Conservation (phyloP, 2,329 filamentous ascomycete genomes). For the Iodosphaeria phyllophila region DNA sequence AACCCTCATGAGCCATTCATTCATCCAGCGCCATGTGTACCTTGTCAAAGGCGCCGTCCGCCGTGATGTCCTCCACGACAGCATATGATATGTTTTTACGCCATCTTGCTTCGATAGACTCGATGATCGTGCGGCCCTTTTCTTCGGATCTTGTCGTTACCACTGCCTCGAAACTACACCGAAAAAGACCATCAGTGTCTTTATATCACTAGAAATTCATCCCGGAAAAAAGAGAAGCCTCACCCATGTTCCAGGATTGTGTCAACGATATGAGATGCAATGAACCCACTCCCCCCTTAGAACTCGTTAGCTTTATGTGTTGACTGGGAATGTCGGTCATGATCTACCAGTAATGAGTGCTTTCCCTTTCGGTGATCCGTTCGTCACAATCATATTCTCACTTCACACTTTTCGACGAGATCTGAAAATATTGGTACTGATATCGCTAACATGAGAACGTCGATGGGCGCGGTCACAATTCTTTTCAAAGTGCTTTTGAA, state of each 20-base stretch:
- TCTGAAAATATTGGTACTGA: too few relatives aligned
- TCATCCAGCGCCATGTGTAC: slow-evolving; percentile 15
- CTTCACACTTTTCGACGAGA: too few relatives aligned
- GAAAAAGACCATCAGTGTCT: slow-evolving; percentile 17
- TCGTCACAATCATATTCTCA: too few relatives aligned
- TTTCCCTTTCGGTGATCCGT: slow-evolving; percentile 3
- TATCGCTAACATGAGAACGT: too few relatives aligned
- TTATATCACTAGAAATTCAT: not conserved
- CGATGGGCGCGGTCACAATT: too few relatives aligned
- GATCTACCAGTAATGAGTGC: slow-evolving; percentile 11
- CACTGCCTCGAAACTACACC: slow-evolving; percentile 21
- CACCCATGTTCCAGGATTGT: slow-evolving; percentile 22
- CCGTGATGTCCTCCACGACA: slow-evolving; percentile 56
- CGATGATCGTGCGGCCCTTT: slow-evolving; percentile 25
- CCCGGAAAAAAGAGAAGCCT: slow-evolving; percentile 4
- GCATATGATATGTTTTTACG: slow-evolving; percentile 22
- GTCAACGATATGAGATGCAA: slow-evolving; percentile 32
- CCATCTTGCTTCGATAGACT: too few relatives aligned
- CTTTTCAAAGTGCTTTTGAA: too few relatives aligned
- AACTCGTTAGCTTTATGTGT: slow-evolving; percentile 1
- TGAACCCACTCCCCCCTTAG: slow-evolving; percentile 31
- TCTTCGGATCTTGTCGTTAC: slow-evolving; percentile 26
- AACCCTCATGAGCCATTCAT: too few relatives aligned
- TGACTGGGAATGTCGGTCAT: slow-evolving; percentile 1
- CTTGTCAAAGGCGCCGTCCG: slow-evolving; percentile 49